Base-by-base conservation (phyloP, 2,329 filamentous ascomycete genomes). In the Colletotrichum tofieldiae region DNA sequence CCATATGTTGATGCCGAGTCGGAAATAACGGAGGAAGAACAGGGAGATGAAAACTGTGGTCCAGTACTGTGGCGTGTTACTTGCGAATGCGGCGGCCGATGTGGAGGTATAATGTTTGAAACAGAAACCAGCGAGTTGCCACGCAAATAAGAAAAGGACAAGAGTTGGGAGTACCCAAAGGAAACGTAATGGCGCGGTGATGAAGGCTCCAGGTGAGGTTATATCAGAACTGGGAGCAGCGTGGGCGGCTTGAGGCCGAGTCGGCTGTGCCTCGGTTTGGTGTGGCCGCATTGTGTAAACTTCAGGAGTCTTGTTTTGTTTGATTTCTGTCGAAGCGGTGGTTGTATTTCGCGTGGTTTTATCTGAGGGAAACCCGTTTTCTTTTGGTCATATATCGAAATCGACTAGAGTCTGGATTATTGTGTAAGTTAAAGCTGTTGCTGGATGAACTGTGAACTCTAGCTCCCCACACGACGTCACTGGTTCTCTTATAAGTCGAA, bases 11-110 rank as follows among this genome's bases (percentile, higher is more conserved):
- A 47, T 2, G 2, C 56, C 20, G 3, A 71, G 51, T 20, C 68
- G 58, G 23, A n/a, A n/a, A 47, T 67, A 67, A 20, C 65, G 65
- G 20, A 60, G 55, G 37, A 61, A 41, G 45, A 67, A 61, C n/a
- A 51, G 12, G 32, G 7, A 35, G 6, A 52, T 20, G 35, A 67
- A 67, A 7, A 45, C 41, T 3, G 18, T 35, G 20, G 55, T 49
- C 65, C 65, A 67, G 20, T 41, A 29, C 6, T 60, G 32, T 6
- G 55, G n/a, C 23, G 64, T 59, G 8, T 35, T 45, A 6, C 41
- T 35, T 6, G 8, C 6, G 20, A 65, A 16, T 1, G 52, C 9
- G 5, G 39, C 2, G 29, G 32, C 14, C 14, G 32, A 14, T 12
- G 5, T 26, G 16, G 35, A 39, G 6, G 23, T 11, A 14, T 18